These are phyloP conservation scores for Mycena epipterygia DNA, from an alignment of 768 basidiomycete genomes.

Conservation along the genomic window DNA sequence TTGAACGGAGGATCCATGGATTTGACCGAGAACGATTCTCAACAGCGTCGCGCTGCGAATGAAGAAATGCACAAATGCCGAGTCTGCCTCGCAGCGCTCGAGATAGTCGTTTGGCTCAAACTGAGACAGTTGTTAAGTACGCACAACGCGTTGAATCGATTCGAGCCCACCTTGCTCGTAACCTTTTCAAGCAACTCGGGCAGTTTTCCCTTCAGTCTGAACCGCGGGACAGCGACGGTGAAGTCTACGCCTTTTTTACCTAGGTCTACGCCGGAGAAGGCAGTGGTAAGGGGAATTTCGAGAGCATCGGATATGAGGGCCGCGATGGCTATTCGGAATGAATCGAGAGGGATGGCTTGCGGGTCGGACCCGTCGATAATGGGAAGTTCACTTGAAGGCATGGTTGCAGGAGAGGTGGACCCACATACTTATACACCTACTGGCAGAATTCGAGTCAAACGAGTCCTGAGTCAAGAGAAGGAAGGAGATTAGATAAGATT, in stretches of 20 bases:
- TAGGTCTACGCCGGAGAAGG: conserved; percentile 1
- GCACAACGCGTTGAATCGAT: not conserved
- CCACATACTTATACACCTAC: too few species aligned
- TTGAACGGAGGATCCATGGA: conserved; percentile 42
- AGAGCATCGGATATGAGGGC: too few species aligned
- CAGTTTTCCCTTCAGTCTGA: conserved; percentile 59
- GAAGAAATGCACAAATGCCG: not conserved
- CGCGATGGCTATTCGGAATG: too few species aligned
- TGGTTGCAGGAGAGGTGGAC: too few species aligned
- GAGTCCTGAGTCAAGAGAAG: too few species aligned
- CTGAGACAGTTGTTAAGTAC: too few species aligned
- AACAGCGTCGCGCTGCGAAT: not conserved
- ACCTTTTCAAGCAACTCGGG: conserved; percentile 45
- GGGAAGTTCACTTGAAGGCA: too few species aligned
- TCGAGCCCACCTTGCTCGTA: not conserved
- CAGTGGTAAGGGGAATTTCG: not conserved
- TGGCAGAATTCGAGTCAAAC: too few species aligned
- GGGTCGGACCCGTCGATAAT: too few species aligned
- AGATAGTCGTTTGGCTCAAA: not conserved
- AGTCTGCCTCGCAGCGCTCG: not conserved
- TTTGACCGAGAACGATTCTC: not conserved
- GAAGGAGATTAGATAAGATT: too few species aligned
- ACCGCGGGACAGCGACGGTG: conserved; percentile 60
- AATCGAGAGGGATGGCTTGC: too few species aligned
- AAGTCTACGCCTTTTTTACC: conserved; percentile 61